Evolutionary conservation across 257 asterid genomes (phyloP), one percentile per base, ranked within the genome.

Genomic region (Solanum rostratum): DNA sequence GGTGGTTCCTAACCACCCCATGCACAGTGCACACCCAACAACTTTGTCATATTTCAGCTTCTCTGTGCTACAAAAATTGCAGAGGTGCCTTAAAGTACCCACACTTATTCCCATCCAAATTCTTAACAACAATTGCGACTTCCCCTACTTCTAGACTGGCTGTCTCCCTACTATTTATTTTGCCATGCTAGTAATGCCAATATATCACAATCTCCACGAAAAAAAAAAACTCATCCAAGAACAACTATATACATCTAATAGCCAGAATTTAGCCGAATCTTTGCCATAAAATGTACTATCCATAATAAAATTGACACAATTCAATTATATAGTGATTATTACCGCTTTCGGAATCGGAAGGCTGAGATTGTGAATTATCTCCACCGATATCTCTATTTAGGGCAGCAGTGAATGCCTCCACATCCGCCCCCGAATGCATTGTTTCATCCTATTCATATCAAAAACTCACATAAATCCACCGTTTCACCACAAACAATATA

Each of bases 401-500:
- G 87, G 95, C 98, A 68, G 98, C 98, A 0, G 98, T 91, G 88
- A 94, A 93, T 10, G 99, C 98, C 84, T 96, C 98, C 90, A 96
- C 98, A 82, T 93, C 99, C 4, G 98, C 98, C 84, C 98, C 98
- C n/a, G 98, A 96, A 93, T 96, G 98, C 97, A 94, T 88, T 29
- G 94, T 96, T 84, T 94, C 98, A 84, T 94, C 98, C 99, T 93
- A 90, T 78, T 45, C 84, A 71, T 62, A 16, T 29, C 9, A 29
- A 50, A 59, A 2, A 24, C 27, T 63, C 73, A 57, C 14, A 57
- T 52, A 80, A 37, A 10, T 24, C 33, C 76, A 18, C 60, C 83
- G 27, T 68, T 6, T 65, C 63, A 49, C 22, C 71, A 68, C 24
- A 57, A 62, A 62, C 27, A 84, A 65, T 7, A 66, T 7, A 84